These are phyloP conservation scores for Beta macrorhiza DNA, from an alignment of 179 eudicot genomes.

Conservation along the genomic window DNA sequence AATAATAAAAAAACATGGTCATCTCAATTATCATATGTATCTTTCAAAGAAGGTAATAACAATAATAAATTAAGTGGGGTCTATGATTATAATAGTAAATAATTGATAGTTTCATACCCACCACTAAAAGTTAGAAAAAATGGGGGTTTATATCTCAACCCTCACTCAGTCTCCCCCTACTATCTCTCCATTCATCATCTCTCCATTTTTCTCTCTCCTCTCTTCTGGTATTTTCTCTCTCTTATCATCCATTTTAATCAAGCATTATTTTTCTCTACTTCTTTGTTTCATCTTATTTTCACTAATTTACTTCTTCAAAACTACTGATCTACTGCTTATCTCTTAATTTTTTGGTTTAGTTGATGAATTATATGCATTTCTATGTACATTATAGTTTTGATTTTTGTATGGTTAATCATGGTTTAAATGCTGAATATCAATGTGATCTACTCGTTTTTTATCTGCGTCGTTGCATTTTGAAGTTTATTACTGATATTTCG, in stretches of 20 bases:
- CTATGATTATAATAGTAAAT: too few species aligned
- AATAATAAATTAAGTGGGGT: too few species aligned
- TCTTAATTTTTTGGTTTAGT: not conserved
- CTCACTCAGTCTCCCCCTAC: not conserved
- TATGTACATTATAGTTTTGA: not conserved
- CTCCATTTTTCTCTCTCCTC: not conserved
- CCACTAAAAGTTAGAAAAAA: not conserved
- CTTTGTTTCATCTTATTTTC: too few species aligned
- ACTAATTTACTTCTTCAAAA: not conserved
- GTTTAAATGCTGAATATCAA: too few species aligned
- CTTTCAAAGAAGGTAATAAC: too few species aligned
- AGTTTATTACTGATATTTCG: not conserved
- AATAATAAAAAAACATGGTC: too few species aligned
- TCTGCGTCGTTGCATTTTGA: not conserved
- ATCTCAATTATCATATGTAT: too few species aligned
- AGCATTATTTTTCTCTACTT: not conserved
- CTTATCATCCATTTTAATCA: not conserved
- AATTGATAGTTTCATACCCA: not conserved
- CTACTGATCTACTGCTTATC: not conserved
- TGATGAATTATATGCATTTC: not conserved
- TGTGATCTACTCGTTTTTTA: not conserved
- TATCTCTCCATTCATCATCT: not conserved
- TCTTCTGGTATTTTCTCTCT: slow-evolving; percentile 4
- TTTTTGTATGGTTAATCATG: too few species aligned
- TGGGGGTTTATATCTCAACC: not conserved